phyloP scores from a whole-genome alignment of 345 rosid species.

The Salix viminalis region DNA sequence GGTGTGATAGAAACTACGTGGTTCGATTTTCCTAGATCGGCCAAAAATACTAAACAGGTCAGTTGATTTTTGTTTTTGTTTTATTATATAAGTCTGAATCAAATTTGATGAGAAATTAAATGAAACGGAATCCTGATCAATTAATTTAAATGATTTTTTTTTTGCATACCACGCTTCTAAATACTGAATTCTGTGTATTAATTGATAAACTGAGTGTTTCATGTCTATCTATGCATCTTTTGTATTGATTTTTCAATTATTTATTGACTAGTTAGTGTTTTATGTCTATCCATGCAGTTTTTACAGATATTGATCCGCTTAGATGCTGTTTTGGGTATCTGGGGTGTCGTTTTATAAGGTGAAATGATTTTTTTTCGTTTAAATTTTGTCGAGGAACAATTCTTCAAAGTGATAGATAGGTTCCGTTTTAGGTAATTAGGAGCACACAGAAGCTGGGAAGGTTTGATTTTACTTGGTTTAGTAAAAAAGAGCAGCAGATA shows the following conservation, averaged over 20 bases:
- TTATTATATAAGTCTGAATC: not conserved
- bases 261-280: not conserved
- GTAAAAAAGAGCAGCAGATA: not conserved
- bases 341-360: not conserved
- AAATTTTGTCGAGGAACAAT: not conserved
- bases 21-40: not conserved
- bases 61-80: not conserved
- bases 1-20: not conserved
- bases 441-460: not conserved
- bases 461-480: not conserved
- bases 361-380: not conserved
- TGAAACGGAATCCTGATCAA: not conserved
- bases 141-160: not conserved
- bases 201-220: not conserved
- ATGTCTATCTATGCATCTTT: not conserved
- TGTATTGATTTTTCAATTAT: not conserved
- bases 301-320: not conserved
- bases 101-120: not conserved
- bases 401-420: not conserved
- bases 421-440: not conserved
- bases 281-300: not conserved
- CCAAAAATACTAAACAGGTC: not conserved
- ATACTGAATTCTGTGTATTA: not conserved
- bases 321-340: not conserved
- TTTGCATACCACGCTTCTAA: not conserved